Percentiles rank a stretch among this genome's conserved stretches.
Evolutionary conservation across 768 basidiomycete species (phyloP).

Genomic region (Boletus sp.): DNA sequence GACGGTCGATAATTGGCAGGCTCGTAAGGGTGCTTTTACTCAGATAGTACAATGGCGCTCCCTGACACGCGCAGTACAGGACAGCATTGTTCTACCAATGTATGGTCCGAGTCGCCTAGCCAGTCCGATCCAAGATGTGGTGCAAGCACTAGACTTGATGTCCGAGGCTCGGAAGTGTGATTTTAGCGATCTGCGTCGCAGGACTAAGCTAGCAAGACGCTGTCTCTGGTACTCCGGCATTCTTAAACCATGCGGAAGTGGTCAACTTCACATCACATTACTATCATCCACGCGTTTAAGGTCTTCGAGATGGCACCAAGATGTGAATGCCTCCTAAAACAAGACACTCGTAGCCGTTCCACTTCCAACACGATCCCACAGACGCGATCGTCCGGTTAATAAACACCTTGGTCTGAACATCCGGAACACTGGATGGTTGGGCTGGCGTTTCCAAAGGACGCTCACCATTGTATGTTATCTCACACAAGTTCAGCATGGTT

Average conservation of each 20-base stretch:
- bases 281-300: not conserved
- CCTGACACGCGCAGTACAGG: slow-evolving; percentile 1
- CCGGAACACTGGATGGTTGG: slow-evolving; percentile 27
- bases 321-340: not conserved
- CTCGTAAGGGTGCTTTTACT: not conserved
- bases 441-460: slow-evolving; percentile 5
- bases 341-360: not conserved
- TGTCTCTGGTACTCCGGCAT: not conserved
- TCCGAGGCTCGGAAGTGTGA: not conserved
- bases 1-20: not conserved
- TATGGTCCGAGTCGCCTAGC: not conserved
- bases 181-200: not conserved
- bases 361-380: not conserved
- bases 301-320: not conserved
- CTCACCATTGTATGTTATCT: slow-evolving; percentile 6
- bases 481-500: not conserved
- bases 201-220: not conserved
- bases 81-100: slow-evolving; percentile 1
- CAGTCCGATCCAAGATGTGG: not conserved
- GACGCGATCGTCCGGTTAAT: not conserved
- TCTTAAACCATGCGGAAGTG: not conserved
- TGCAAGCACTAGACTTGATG: not conserved
- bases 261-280: not conserved
- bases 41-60: not conserved
- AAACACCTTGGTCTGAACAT: slow-evolving; percentile 2